Evolutionary conservation across 2,329 filamentous ascomycete genomes (phyloP).

Genomic region (Ceratocystis cacaofunesta): DNA sequence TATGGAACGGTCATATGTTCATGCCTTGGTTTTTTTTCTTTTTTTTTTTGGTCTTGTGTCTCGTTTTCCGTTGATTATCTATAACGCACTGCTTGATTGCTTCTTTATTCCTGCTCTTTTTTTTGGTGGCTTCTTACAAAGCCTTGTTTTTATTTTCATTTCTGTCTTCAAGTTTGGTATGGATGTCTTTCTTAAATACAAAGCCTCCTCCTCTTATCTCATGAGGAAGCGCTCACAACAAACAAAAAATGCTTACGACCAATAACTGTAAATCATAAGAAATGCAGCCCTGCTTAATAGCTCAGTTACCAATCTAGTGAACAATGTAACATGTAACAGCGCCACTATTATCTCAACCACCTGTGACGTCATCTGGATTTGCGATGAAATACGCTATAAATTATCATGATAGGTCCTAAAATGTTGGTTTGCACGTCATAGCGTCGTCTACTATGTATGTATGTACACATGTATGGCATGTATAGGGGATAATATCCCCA

Average conservation of each 20-base stretch:
- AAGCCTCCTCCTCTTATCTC: background rate
- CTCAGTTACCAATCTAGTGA: too few relatives aligned
- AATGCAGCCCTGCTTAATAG: too few relatives aligned
- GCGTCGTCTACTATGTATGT: background rate
- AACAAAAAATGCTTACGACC: background rate
- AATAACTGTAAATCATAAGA: too few relatives aligned
- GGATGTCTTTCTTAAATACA: background rate
- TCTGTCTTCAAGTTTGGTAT: slow-evolving; percentile 1
- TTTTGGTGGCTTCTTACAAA: background rate
- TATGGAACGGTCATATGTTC: background rate
- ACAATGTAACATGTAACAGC: too few relatives aligned
- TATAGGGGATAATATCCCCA: background rate
- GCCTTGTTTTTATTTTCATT: background rate
- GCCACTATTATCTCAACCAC: background rate
- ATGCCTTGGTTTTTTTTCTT: background rate
- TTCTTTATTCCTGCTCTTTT: background rate
- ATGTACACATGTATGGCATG: too few relatives aligned
- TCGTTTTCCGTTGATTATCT: slow-evolving; percentile 5
- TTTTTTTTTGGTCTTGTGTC: background rate
- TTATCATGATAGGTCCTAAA: background rate
- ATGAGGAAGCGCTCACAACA: background rate
- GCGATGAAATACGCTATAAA: background rate
- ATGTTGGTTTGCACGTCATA: background rate
- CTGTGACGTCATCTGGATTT: background rate
- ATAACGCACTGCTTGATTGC: background rate